Evolutionary conservation across 2,329 filamentous ascomycete genomes (phyloP), one percentile per base, ranked within the genome.

Genomic region (Cephalotrichum gorgonifer): DNA sequence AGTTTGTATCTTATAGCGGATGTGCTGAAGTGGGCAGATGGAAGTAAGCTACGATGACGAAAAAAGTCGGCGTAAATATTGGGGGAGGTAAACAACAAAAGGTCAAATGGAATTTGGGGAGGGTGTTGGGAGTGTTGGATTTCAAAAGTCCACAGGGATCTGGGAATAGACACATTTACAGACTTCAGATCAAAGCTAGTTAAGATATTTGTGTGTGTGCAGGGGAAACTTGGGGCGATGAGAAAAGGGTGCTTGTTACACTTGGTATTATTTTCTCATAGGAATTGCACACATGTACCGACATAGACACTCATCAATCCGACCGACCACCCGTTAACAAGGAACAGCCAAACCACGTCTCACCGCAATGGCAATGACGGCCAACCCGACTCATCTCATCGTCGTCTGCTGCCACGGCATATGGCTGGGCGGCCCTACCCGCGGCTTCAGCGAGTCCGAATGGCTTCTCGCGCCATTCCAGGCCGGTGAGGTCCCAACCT

Each of bases 331-430:
- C 9, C 31, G 35, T 25, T 12, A 17, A 23, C 20, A 14, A 7
- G 33, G 41, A 39, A 17, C 14, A 5, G 4, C 17, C n/a, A 48
- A 41, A 12, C n/a, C 14, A 26, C n/a, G 17, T 47, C 15, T n/a
- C 22, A 31, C 28, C 26, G 45, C 22, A n/a, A n/a, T 20, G 17
- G 20, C 44, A 11, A 43, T 28, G 6, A 44, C 26, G 25, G 11
- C 27, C n/a, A 6, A 48, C 0, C 66, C 68, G 26, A 64, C 64
- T 5, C 75, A 86, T 54, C 74, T 94, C 11, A 78, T 94, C 47
- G 68, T 94, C 44, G 84, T 94, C 46, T 93, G 88, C 69, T 90
- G 88, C 62, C 88, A 95, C 66, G 86, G 81, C 26, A 87, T 91
- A 51, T 94, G 85, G 73, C 65, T 72, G 14, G 81, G 81, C 25